phyloP scores from a whole-genome alignment of 352 stramenopile genomes.

The Globisporangium barbulae region DNA sequence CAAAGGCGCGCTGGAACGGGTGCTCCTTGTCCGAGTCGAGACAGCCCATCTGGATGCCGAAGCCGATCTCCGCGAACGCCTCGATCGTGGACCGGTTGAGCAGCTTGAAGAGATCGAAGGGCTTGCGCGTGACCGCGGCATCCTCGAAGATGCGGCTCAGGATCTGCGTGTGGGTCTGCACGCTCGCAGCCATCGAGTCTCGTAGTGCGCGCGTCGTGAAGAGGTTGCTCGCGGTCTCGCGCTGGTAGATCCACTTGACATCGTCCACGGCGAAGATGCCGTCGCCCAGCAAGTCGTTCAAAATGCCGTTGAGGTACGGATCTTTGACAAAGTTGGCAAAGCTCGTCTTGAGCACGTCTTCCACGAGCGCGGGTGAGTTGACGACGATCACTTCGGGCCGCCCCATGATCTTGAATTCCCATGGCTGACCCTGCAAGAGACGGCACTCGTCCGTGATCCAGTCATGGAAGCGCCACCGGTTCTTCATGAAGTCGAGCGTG shows the following conservation, averaged over 20 bases:
- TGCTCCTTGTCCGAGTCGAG: constrained; percentile 36
- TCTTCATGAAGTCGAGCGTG: constrained; percentile 2
- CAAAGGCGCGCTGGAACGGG: constrained; percentile 53
- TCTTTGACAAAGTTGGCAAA: background rate
- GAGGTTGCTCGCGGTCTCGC: constrained; percentile 49
- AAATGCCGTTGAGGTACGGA: background rate
- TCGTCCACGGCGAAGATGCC: constrained; percentile 55
- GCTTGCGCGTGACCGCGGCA: background rate
- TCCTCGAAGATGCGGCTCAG: constrained; percentile 27
- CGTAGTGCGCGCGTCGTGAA: constrained; percentile 40
- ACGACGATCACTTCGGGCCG: background rate
- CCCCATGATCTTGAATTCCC: background rate
- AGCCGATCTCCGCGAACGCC: constrained; percentile 52
- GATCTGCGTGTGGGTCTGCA: constrained; percentile 23
- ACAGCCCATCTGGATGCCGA: constrained; percentile 44
- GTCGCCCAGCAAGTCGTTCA: constrained; percentile 44
- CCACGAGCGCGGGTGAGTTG: background rate
- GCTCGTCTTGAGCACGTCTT: constrained; percentile 1
- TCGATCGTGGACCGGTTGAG: constrained; percentile 51
- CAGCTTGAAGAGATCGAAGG: constrained; percentile 42
- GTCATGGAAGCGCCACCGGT: background rate
- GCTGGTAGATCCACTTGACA: constrained; percentile 47
- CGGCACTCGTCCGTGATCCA: background rate
- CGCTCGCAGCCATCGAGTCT: constrained; percentile 43
- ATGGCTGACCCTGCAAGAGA: background rate